Base-by-base conservation (phyloP, 768 basidiomycete genomes). In the Hemileccinum rubropunctum region DNA sequence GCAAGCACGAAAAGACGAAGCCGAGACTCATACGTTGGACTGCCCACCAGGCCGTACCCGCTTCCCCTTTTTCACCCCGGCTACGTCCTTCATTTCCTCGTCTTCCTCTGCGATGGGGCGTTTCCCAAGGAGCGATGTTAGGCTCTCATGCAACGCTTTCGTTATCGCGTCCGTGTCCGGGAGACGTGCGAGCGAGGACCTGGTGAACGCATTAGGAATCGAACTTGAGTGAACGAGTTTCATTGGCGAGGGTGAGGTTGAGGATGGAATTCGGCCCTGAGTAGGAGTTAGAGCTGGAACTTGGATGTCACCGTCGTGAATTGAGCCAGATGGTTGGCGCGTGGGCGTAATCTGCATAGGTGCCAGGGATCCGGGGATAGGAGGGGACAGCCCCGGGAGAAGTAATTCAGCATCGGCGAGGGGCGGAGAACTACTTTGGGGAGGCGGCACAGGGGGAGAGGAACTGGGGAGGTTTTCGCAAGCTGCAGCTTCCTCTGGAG, bases 121-220 rank as follows among this genome's bases (percentile, higher is more conserved):
- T 63, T 91, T 91, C 9, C 87, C 88, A 14, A 91, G 70, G 48
- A 89, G 65, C 18, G 79, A 78, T 6, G 81, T 80, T 42, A 90
- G 79, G 52, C 80, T 85, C 55, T 88, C 83, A 53, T 86, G 79
- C 18, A 89, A 69, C 15, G 78, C 84, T 57, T 73, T 78, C n/a
- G 82, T 71, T 21, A 74, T 74, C 42, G 76, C 73, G 42, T 71
- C 69, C 41, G 75, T 72, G 27, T 80, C 72, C 45, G 57, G 60
- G 21, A 73, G 67, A 36, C 72, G 77, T 0, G 48, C 45, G 6
- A 69, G 57, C 1, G 69, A 65, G 4, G 65, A 62, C 2, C 26
- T 3, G 12, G 7, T 17, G 33, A 63, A 53, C 12, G 53, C 51
- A 12, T 58, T 23, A 1, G 61, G 50, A 26, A 53, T 35, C 3